Evolutionary conservation across 805 yeast species (phyloP).

Genomic region (Kodamaea leandrae): DNA sequence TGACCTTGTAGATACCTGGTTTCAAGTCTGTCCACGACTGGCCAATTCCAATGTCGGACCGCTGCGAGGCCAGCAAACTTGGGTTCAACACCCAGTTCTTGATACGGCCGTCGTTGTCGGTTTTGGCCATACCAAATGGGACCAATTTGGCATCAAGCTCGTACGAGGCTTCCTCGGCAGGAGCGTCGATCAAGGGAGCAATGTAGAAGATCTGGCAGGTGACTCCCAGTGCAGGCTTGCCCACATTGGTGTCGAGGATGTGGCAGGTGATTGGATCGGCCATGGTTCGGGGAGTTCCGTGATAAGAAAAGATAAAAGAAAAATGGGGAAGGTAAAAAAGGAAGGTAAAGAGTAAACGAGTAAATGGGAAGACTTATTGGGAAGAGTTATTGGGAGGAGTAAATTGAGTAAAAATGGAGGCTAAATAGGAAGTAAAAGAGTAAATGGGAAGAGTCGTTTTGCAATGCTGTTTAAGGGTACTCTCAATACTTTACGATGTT

Average conservation of each 20-base stretch:
- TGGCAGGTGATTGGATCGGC: conserved; percentile 79
- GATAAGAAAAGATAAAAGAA: conserved; percentile 2
- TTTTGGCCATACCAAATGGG: conserved; percentile 66
- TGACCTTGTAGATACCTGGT: conserved; percentile 71
- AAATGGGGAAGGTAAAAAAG: not conserved
- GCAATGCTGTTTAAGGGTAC: not conserved
- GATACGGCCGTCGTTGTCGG: conserved; percentile 81
- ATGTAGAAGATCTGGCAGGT: conserved; percentile 56
- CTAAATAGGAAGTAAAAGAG: too few relatives aligned
- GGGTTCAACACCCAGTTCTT: conserved; percentile 60
- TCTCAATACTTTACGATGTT: too few relatives aligned
- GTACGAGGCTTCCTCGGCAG: conserved; percentile 27
- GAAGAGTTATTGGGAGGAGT: too few relatives aligned
- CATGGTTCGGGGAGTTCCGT: conserved; percentile 2
- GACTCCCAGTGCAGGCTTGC: conserved; percentile 81
- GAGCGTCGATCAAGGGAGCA: conserved; percentile 21
- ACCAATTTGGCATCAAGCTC: conserved; percentile 17
- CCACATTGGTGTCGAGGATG: conserved; percentile 77
- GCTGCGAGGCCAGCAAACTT: conserved; percentile 12
- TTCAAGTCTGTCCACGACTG: conserved; percentile 46
- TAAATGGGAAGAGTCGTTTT: not conserved
- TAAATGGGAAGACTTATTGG: not conserved
- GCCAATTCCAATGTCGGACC: conserved; percentile 28
- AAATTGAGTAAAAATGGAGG: too few relatives aligned
- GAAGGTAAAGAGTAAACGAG: not conserved